Evolutionary conservation across 345 rosid species (phyloP).

Genomic region (Brassica rapa): DNA sequence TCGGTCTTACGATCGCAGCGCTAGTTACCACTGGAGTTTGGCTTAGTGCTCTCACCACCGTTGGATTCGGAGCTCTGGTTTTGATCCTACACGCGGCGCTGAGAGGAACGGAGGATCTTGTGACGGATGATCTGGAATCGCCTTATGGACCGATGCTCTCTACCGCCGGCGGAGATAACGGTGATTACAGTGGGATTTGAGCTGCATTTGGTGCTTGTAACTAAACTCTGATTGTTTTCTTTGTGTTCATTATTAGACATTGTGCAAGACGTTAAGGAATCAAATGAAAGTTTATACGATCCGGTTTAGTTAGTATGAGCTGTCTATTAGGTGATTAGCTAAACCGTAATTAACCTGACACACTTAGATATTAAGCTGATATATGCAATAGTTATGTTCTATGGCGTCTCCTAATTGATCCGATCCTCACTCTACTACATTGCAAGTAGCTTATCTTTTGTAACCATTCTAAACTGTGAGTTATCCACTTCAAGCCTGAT

Average conservation of each 20-base stretch:
- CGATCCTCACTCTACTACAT: neutral
- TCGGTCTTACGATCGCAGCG: slow-evolving; percentile 44
- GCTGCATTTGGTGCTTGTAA: slow-evolving; percentile 16
- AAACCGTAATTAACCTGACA: neutral
- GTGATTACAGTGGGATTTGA: slow-evolving; percentile 51
- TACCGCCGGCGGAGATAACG: slow-evolving; percentile 40
- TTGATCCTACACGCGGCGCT: slow-evolving; percentile 55
- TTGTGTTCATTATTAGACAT: neutral
- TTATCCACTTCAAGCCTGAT: neutral
- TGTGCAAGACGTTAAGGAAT: neutral
- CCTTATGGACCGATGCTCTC: slow-evolving; percentile 62
- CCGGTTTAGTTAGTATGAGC: neutral
- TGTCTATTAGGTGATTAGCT: neutral
- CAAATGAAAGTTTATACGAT: neutral
- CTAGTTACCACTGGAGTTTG: slow-evolving; percentile 54
- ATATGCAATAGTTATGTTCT: neutral
- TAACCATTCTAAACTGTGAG: neutral
- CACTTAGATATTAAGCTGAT: neutral
- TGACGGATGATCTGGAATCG: slow-evolving; percentile 56
- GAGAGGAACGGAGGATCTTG: slow-evolving; percentile 71
- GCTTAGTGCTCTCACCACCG: slow-evolving; percentile 47
- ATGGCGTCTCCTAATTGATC: neutral
- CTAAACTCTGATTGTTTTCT: slow-evolving; percentile 20
- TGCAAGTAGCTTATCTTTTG: neutral
- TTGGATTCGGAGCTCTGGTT: slow-evolving; percentile 41